These are phyloP conservation scores for Cochlearia excelsa DNA, from an alignment of 345 rosid genomes.

Conservation along the genomic window DNA sequence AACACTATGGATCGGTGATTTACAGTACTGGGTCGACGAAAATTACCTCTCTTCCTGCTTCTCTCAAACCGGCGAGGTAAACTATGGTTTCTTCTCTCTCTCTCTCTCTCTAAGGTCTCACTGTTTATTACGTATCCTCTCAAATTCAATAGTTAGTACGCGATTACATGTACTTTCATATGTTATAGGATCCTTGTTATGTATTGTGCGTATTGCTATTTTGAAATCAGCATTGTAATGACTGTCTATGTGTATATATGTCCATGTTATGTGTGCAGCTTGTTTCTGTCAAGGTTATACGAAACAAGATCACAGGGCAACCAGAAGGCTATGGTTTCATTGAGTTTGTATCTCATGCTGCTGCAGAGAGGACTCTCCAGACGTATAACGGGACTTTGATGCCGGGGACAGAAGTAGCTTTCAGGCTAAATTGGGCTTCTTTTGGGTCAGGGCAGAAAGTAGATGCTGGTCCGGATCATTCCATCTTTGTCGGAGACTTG, in stretches of 20 bases:
- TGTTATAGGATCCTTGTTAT: too few relatives aligned
- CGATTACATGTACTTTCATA: too few relatives aligned
- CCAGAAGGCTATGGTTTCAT: slow-evolving; percentile 98
- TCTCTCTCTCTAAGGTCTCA: too few relatives aligned
- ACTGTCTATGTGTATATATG: too few relatives aligned
- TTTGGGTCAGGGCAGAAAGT: slow-evolving; percentile 86
- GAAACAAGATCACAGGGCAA: slow-evolving; percentile 88
- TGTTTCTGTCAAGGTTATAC: slow-evolving; percentile 81
- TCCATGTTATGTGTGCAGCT: too few relatives aligned
- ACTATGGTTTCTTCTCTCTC: too few relatives aligned
- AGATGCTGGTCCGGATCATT: slow-evolving; percentile 93
- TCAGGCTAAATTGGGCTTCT: slow-evolving; percentile 97
- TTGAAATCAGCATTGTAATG: not conserved
- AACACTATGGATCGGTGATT: slow-evolving; percentile 98
- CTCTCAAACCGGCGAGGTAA: slow-evolving; percentile 96
- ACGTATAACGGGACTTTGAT: slow-evolving; percentile 78
- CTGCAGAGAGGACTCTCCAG: slow-evolving; percentile 87
- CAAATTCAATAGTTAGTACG: too few relatives aligned
- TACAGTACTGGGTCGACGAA: slow-evolving; percentile 94
- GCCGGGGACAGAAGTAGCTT: slow-evolving; percentile 83
- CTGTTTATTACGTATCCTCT: too few relatives aligned
- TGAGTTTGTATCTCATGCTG: slow-evolving; percentile 83
- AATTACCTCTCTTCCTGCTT: slow-evolving; percentile 80
- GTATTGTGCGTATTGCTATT: slow-evolving; percentile 3
- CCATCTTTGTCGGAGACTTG: slow-evolving; percentile 94